These are phyloP conservation scores for Aspergillus kassunensis DNA, from an alignment of 495 filamentous ascomycete species.

Conservation along the genomic window DNA sequence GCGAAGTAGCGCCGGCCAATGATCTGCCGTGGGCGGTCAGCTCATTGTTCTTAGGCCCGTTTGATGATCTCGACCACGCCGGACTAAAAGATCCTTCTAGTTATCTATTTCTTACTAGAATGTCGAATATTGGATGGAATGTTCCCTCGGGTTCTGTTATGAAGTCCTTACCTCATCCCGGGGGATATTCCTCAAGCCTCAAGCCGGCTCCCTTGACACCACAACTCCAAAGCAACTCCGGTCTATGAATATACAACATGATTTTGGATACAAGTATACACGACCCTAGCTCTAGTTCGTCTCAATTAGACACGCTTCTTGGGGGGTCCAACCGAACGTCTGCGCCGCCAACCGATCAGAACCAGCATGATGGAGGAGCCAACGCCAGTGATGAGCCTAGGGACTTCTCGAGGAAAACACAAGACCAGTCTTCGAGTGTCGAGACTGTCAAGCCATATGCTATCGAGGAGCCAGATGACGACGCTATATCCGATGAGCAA, in stretches of 20 bases:
- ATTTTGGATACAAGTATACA: neutral
- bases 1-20: constrained; percentile 40
- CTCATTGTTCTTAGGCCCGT: constrained; percentile 1
- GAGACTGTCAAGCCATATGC: constrained; percentile 37
- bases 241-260: neutral
- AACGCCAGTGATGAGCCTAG: neutral
- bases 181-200: too few species aligned
- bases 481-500: constrained; percentile 14
- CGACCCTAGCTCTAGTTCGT: neutral
- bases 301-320: neutral
- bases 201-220: too few species aligned
- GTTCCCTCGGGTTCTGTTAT: too few species aligned
- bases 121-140: too few species aligned
- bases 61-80: neutral
- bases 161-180: too few species aligned
- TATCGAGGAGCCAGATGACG: constrained; percentile 44
- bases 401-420: neutral
- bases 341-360: neutral
- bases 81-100: too few species aligned
- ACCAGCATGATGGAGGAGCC: neutral
- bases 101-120: too few species aligned
- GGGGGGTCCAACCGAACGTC: neutral
- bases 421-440: constrained; percentile 3
- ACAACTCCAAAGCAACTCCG: too few species aligned
- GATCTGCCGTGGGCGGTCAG: constrained; percentile 40